Evolutionary conservation across 192 early-diverging fungal species (phyloP), one percentile per base, ranked within the genome.

Genomic region (Podila clonocystis): DNA sequence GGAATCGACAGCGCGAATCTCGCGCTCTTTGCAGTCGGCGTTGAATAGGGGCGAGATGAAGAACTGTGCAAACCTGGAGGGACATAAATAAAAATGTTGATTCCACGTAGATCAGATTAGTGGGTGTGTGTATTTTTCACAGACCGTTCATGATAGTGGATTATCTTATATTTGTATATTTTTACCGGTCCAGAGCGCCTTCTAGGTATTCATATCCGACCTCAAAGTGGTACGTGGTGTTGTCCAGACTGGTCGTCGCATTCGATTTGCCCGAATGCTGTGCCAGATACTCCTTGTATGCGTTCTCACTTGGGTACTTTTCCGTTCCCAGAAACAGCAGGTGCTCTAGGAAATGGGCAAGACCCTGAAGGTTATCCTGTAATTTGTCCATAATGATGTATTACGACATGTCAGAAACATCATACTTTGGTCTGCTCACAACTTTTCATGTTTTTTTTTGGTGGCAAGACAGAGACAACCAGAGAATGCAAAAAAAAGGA

Each of bases 1-100:
- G 62, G 97, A 97, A 83, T 98, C 96, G 12, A 98, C 95, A 0
- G 97, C 97, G 8, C 86, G 82, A 68, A 97, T 84, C 82, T 98
- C 97, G 33, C 97, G 89, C 26, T 97, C 97, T 7, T 91, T 95
- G 82, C 95, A 94, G 60, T 86, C 89, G 11, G 91, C 90, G 61
- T 87, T 85, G 80, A 97, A 97, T 48, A 94, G 87, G 12, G 97
- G 97, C 29, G 87, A 82, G 29, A 95, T 93, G 78, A 98, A 98
- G 79, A 97, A 98, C 73, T 96, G 93, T 11, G 94, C 83, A 68
- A 95, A 86, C 50, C 85, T 74, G 65, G 30, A 5, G 36, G 36
- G 9, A 38, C 4, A 38, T 8, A 38, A 38, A 38, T 9, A 38
- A 38, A 8, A 38, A 38, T 31, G 31, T 31, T 31, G 31, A 63